Conservation (phyloP, 176 grass and related monocot genomes). For the Melocanna baccifera region DNA sequence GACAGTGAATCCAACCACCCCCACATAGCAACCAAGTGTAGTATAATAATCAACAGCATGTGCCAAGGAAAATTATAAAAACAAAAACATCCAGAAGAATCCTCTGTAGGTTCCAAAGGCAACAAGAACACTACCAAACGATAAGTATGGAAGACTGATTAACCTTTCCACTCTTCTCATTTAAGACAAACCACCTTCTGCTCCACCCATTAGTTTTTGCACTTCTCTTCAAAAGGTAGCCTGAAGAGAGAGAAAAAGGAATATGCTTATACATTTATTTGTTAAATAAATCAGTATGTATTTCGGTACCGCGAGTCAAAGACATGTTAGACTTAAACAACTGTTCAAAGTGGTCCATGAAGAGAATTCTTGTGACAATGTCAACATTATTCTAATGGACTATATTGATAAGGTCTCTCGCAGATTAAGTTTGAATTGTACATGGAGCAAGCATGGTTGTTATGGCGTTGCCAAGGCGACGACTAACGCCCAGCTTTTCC, state of each 20-base stretch:
- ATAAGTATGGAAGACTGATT: conserved; percentile 7
- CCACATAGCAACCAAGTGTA: conserved; percentile 10
- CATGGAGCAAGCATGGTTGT: background rate
- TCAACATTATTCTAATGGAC: background rate
- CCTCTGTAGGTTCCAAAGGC: background rate
- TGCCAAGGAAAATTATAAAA: conserved; percentile 10
- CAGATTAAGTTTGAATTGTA: background rate
- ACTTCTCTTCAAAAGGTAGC: conserved; percentile 85
- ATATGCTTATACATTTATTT: background rate
- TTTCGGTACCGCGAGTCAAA: background rate
- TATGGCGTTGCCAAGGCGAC: no score
- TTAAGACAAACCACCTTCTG: conserved; percentile 82
- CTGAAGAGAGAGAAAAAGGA: conserved; percentile 20
- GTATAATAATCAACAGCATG: conserved; percentile 8
- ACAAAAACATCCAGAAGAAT: background rate
- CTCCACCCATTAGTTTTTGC: conserved; percentile 92
- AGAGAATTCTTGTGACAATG: background rate
- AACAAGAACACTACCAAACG: background rate
- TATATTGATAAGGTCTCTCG: background rate
- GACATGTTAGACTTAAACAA: background rate
- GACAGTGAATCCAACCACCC: conserved; percentile 8
- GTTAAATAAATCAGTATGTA: conserved; percentile 3
- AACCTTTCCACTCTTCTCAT: conserved; percentile 96
- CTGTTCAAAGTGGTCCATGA: background rate
- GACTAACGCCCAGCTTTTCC: no score